A percentile compares a stretch with the other conserved stretches of the same genome.
Conservation (phyloP, 495 filamentous ascomycete genomes). For the Lindgomyces ingoldianus region DNA sequence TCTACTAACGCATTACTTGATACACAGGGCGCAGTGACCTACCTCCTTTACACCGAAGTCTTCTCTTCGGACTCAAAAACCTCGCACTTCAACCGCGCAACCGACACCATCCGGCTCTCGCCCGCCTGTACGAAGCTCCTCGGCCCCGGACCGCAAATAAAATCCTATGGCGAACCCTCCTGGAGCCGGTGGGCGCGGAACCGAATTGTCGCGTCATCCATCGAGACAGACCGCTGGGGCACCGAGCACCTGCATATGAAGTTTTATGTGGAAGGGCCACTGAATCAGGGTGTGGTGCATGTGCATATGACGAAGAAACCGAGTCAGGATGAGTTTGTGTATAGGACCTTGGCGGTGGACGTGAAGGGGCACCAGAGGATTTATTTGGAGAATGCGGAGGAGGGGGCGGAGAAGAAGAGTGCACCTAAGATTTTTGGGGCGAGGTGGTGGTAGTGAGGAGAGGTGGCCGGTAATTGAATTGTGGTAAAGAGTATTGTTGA, state of each 20-base stretch:
- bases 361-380: slow-evolving; percentile 64
- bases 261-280: slow-evolving; percentile 87
- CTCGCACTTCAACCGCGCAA: slow-evolving; percentile 84
- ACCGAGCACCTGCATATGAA: slow-evolving; percentile 82
- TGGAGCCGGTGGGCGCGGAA: slow-evolving; percentile 81
- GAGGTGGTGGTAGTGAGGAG: slow-evolving; percentile 55
- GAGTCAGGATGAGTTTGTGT: slow-evolving; percentile 69
- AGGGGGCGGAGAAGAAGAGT: slow-evolving; percentile 53
- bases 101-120: slow-evolving; percentile 75
- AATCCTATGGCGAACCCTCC: slow-evolving; percentile 81
- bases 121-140: slow-evolving; percentile 70
- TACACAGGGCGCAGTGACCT: slow-evolving; percentile 68
- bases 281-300: slow-evolving; percentile 70
- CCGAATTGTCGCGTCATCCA: slow-evolving; percentile 74
- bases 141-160: slow-evolving; percentile 72
- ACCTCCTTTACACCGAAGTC: slow-evolving; percentile 81
- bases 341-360: slow-evolving; percentile 79
- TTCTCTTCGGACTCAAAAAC: slow-evolving; percentile 83
- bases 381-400: slow-evolving; percentile 57
- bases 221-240: slow-evolving; percentile 69
- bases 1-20: too few species aligned
- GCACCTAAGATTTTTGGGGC: slow-evolving; percentile 63
- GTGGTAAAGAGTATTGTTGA: background rate
- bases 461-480: background rate
- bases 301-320: slow-evolving; percentile 73